phyloP scores from a whole-genome alignment of 2,329 filamentous ascomycete species.

The Neodidymelliopsis sp. region DNA sequence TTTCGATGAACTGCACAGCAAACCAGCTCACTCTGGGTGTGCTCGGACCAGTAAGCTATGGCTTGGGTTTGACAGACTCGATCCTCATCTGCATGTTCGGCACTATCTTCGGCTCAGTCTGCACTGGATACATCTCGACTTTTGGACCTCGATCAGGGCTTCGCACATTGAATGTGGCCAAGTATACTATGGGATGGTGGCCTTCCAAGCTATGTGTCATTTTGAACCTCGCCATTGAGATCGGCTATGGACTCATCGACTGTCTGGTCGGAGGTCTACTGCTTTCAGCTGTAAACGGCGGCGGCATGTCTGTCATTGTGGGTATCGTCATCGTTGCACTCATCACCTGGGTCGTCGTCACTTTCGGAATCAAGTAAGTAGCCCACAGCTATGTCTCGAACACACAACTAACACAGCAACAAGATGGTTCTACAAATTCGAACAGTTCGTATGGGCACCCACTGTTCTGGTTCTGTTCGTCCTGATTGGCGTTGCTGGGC shows the following conservation, averaged over 20 bases:
- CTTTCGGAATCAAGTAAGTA: slow-evolving; percentile 29
- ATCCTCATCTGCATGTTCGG: slow-evolving; percentile 31
- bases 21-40: slow-evolving; percentile 57
- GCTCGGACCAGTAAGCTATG: slow-evolving; percentile 33
- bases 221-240: slow-evolving; percentile 63
- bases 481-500: slow-evolving; percentile 37
- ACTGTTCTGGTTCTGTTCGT: slow-evolving; percentile 35
- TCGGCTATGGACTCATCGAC: slow-evolving; percentile 66
- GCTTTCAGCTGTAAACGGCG: slow-evolving; percentile 65
- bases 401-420: background rate
- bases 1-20: slow-evolving; percentile 66
- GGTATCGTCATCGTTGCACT: slow-evolving; percentile 65
- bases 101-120: slow-evolving; percentile 31
- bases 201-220: slow-evolving; percentile 65
- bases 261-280: slow-evolving; percentile 68
- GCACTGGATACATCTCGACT: slow-evolving; percentile 33
- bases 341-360: slow-evolving; percentile 33
- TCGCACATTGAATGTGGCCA: slow-evolving; percentile 46
- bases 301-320: slow-evolving; percentile 63
- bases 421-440: slow-evolving; percentile 36
- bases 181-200: slow-evolving; percentile 70
- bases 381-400: too few relatives aligned
- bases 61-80: slow-evolving; percentile 28
- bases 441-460: slow-evolving; percentile 35
- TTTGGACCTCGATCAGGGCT: slow-evolving; percentile 31